These are phyloP conservation scores for Solanum raphanifolium DNA, from an alignment of 257 asterid species.

Conservation along the genomic window DNA sequence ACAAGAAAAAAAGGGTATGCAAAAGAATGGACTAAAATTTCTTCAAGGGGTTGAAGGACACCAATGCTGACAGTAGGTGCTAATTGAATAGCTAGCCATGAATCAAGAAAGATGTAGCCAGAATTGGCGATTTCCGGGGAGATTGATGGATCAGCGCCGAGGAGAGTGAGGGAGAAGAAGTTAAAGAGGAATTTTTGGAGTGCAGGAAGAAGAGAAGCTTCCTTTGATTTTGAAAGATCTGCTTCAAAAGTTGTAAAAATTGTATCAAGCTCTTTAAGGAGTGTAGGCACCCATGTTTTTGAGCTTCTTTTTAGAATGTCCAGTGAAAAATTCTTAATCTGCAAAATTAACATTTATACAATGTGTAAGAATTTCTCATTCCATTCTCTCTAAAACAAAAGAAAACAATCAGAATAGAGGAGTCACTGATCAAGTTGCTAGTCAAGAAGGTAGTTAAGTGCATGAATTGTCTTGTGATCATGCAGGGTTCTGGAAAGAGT, in stretches of 20 bases:
- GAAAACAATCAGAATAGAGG: not conserved
- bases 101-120: constrained; percentile 45
- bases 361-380: not conserved
- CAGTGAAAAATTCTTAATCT: constrained; percentile 51
- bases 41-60: constrained; percentile 54
- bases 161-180: constrained; percentile 55
- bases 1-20: constrained; percentile 57
- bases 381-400: not conserved
- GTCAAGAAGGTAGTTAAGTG: not conserved
- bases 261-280: constrained; percentile 41
- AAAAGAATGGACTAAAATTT: constrained; percentile 79
- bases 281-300: constrained; percentile 49
- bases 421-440: not conserved
- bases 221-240: constrained; percentile 31
- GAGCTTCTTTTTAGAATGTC: constrained; percentile 70
- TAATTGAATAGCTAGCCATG: constrained; percentile 72
- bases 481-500: not conserved
- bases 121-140: constrained; percentile 39
- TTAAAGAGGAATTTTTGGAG: constrained; percentile 59
- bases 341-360: not conserved
- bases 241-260: constrained; percentile 48
- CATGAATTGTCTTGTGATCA: not conserved
- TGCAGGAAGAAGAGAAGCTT: constrained; percentile 20
- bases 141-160: constrained; percentile 51
- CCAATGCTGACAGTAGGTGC: constrained; percentile 45